These are phyloP conservation scores for Kwoniella shivajii DNA, from an alignment of 1,284 basidiomycete species.

Conservation along the genomic window DNA sequence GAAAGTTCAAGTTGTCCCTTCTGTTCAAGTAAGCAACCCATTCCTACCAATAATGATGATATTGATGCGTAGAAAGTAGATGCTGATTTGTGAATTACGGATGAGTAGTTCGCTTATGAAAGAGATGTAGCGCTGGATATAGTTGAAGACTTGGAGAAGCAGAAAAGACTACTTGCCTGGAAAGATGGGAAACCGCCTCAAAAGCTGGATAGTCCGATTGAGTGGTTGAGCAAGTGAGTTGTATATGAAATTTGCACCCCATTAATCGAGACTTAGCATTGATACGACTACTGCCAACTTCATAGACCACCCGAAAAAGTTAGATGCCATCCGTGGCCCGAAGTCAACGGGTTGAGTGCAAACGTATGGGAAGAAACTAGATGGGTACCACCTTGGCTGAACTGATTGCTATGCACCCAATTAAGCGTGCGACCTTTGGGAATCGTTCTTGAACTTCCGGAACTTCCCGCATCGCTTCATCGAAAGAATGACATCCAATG, in stretches of 20 bases:
- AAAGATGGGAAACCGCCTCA: conserved; percentile 42
- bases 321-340: conserved; percentile 55
- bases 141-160: conserved; percentile 26
- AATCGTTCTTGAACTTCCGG: too few relatives aligned
- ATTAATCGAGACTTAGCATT: background rate
- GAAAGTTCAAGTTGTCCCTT: conserved; percentile 50
- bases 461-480: too few relatives aligned
- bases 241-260: background rate
- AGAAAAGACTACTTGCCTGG: conserved; percentile 40
- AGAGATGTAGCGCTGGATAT: conserved; percentile 41
- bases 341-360: conserved; percentile 46
- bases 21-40: conserved; percentile 43
- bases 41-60: background rate
- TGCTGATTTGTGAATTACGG: background rate
- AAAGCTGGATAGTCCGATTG: conserved; percentile 19
- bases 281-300: background rate
- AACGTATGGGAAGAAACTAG: conserved; percentile 53
- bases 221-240: conserved; percentile 35
- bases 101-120: conserved; percentile 51
- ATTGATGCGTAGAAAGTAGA: background rate
- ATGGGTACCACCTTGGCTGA: conserved; percentile 48
- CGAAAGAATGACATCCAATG: too few relatives aligned
- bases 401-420: conserved; percentile 1
- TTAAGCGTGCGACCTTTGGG: background rate
- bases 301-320: conserved; percentile 49